These are phyloP conservation scores for Stentor roeselii DNA, from an alignment of 73 alveolate genomes.

Conservation along the genomic window DNA sequence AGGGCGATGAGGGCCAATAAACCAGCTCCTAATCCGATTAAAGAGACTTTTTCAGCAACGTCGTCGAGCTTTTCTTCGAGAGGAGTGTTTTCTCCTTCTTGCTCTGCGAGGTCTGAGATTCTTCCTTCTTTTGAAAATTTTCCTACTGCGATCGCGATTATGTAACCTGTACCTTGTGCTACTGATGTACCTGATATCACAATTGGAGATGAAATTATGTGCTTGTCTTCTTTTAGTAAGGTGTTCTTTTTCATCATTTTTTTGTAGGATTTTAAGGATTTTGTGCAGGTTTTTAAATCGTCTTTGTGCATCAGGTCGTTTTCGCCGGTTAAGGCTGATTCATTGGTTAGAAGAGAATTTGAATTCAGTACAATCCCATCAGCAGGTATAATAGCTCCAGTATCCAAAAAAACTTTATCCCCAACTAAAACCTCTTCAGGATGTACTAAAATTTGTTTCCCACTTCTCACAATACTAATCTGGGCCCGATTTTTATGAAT, in stretches of 20 bases:
- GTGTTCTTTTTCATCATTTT: slow-evolving; percentile 20
- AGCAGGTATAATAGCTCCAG: slow-evolving; percentile 83
- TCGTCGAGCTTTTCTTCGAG: not conserved
- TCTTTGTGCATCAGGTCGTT: slow-evolving; percentile 63
- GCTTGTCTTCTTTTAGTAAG: slow-evolving; percentile 30
- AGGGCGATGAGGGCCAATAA: not conserved
- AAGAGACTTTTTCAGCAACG: not conserved
- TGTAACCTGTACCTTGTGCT: slow-evolving; percentile 61
- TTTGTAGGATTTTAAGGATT: slow-evolving; percentile 50
- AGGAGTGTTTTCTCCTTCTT: not conserved
- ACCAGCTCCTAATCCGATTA: not conserved
- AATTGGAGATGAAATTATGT: slow-evolving; percentile 55
- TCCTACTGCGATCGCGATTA: slow-evolving; percentile 56
- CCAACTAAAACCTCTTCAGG: slow-evolving; percentile 77
- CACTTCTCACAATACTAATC: slow-evolving; percentile 71
- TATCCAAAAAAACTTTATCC: slow-evolving; percentile 67
- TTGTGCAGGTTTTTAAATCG: too few species aligned
- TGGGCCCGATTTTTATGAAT: slow-evolving; percentile 37
- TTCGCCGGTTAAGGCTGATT: slow-evolving; percentile 90
- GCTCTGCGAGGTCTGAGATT: slow-evolving; percentile 42
- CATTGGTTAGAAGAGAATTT: slow-evolving; percentile 73
- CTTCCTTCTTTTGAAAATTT: slow-evolving; percentile 56
- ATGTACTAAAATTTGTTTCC: slow-evolving; percentile 45
- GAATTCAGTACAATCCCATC: slow-evolving; percentile 70
- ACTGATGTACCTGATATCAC: slow-evolving; percentile 61